Evolutionary conservation across 768 basidiomycete species (phyloP).

Genomic region (Mycena galopus): DNA sequence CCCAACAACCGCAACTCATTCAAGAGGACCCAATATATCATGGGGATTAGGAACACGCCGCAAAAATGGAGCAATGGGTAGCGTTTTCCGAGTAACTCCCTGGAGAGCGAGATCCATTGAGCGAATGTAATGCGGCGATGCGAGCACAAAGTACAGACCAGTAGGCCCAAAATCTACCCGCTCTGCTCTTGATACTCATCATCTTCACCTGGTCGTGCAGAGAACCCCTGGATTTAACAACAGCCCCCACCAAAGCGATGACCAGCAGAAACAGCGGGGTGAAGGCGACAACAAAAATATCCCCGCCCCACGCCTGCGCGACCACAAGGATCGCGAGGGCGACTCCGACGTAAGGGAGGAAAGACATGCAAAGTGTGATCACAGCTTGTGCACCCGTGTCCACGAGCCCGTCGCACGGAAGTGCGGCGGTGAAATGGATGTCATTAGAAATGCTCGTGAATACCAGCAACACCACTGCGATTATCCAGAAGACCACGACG

Average conservation of each 20-base stretch:
- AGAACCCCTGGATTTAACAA: neutral
- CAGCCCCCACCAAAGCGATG: neutral
- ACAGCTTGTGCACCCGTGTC: no score
- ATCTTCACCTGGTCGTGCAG: neutral
- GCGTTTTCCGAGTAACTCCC: neutral
- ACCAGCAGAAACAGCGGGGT: constrained; percentile 2
- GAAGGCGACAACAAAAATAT: neutral
- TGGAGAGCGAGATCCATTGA: neutral
- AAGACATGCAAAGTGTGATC: neutral
- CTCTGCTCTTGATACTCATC: neutral
- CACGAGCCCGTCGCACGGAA: no score
- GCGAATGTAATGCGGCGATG: neutral
- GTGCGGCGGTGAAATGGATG: constrained; percentile 1
- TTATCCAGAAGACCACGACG: neutral
- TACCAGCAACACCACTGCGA: neutral
- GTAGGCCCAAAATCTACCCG: neutral
- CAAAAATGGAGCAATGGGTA: constrained; percentile 23
- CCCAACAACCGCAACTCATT: neutral
- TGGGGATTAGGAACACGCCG: constrained; percentile 25
- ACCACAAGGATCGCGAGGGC: neutral
- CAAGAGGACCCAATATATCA: constrained; percentile 24
- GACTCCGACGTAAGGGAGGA: constrained; percentile 11
- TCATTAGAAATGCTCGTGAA: constrained; percentile 5
- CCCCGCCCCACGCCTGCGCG: neutral
- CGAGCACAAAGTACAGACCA: neutral